A percentile compares a stretch with the other conserved stretches of the same genome.
These are phyloP conservation scores for Hemisphaericaspora nanyangensis DNA, from an alignment of 805 yeast species.

Conservation along the genomic window DNA sequence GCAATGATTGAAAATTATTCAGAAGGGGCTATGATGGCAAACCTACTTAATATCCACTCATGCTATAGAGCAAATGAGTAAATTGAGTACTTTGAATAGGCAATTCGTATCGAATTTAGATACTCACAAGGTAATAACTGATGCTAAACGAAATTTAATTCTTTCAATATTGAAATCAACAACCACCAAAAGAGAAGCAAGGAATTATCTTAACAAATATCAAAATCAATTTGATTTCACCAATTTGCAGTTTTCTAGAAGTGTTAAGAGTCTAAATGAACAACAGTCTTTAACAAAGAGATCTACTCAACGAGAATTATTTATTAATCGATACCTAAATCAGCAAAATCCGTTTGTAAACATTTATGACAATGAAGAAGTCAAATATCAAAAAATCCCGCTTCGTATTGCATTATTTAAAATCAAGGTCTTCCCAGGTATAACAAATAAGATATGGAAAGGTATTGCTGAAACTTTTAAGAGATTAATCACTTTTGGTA, in stretches of 20 bases:
- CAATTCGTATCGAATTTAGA: conserved; percentile 37
- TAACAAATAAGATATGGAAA: conserved; percentile 27
- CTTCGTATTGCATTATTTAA: conserved; percentile 56
- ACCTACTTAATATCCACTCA: no score
- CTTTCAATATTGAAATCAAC: conserved; percentile 82
- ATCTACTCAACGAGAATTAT: conserved; percentile 27
- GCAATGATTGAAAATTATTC: no score
- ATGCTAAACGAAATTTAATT: conserved; percentile 65
- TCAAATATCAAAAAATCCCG: conserved; percentile 37
- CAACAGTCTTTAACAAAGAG: conserved; percentile 12
- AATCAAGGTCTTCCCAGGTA: conserved; percentile 34
- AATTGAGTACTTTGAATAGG: no score
- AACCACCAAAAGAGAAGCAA: conserved; percentile 91
- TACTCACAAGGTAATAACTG: conserved; percentile 29
- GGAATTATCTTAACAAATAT: conserved; percentile 72
- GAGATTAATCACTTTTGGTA: conserved; percentile 59
- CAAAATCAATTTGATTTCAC: conserved; percentile 39
- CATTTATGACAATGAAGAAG: conserved; percentile 23
- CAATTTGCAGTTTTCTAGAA: conserved; percentile 11
- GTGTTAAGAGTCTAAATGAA: conserved; percentile 16
- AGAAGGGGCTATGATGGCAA: no score
- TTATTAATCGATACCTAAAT: conserved; percentile 29
- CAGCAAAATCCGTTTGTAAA: conserved; percentile 30
- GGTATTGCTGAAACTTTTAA: conserved; percentile 57
- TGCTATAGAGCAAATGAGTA: no score